phyloP scores from a whole-genome alignment of 306 rosid genomes.

The Mucuna pruriens region DNA sequence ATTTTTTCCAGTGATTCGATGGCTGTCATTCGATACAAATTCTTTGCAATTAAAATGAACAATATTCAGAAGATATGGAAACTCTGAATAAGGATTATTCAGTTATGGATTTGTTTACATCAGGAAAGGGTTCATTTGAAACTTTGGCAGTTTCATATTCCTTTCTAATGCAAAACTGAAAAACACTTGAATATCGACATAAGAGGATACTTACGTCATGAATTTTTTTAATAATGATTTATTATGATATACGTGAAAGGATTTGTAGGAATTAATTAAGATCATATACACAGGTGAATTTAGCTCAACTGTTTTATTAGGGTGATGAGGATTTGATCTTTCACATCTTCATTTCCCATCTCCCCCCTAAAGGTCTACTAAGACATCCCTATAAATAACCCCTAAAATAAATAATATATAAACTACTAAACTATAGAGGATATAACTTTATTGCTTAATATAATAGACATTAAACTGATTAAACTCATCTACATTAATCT shows the following conservation, averaged over 20 bases:
- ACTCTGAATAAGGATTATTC: background rate
- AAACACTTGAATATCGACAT: background rate
- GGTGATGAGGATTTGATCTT: background rate
- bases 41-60: background rate
- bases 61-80: background rate
- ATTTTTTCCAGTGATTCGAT: background rate
- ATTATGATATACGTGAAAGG: background rate
- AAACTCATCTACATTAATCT: slow-evolving; percentile 39
- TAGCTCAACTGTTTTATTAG: background rate
- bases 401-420: background rate
- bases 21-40: background rate
- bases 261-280: background rate
- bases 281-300: background rate
- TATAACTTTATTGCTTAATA: slow-evolving; percentile 29
- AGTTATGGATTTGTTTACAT: background rate
- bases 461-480: background rate
- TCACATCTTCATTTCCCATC: slow-evolving; percentile 25
- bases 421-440: slow-evolving; percentile 30
- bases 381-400: background rate
- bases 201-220: background rate
- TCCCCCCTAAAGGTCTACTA: background rate
- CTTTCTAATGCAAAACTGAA: background rate
- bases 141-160: background rate
- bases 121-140: background rate
- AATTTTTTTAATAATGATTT: background rate